phyloP scores from a whole-genome alignment of 805 yeast genomes.

The Kurtzmaniella fragi region DNA sequence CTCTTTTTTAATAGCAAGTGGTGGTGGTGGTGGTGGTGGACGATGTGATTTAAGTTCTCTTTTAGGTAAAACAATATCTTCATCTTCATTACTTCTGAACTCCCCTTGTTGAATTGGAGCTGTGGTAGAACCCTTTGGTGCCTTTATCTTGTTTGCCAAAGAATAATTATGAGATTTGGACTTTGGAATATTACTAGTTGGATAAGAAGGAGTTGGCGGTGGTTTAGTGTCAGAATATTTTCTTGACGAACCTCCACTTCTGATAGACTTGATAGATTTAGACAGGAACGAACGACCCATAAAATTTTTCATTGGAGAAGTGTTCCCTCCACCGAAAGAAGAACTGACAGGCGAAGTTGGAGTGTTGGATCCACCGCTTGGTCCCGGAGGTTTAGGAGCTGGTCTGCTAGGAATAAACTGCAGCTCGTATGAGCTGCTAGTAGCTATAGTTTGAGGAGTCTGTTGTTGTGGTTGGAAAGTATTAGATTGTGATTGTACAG shows the following conservation, averaged over 20 bases:
- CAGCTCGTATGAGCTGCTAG: conserved; percentile 21
- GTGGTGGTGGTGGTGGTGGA: conserved; percentile 38
- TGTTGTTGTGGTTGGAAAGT: conserved; percentile 4
- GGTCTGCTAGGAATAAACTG: conserved; percentile 64
- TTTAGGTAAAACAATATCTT: conserved; percentile 12
- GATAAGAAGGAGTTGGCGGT: conserved; percentile 13
- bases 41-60: conserved; percentile 30
- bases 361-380: conserved; percentile 1
- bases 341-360: conserved; percentile 1
- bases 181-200: conserved; percentile 28
- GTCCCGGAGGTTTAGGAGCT: conserved; percentile 55
- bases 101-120: conserved; percentile 32
- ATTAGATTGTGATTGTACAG: conserved; percentile 1
- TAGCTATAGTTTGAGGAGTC: conserved; percentile 21
- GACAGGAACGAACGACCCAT: conserved; percentile 32
- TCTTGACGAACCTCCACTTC: conserved; percentile 15
- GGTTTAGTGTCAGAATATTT: conserved; percentile 9
- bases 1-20: background rate
- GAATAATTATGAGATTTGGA: conserved; percentile 38
- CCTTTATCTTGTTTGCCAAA: conserved; percentile 22
- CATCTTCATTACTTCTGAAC: conserved; percentile 5
- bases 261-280: conserved; percentile 29
- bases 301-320: conserved; percentile 1
- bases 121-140: conserved; percentile 24
- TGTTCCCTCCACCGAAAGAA: background rate